A percentile compares a stretch with the other conserved stretches of the same genome.
These are phyloP conservation scores for Neurospora sp. DNA, from an alignment of 495 filamentous ascomycete genomes.

Conservation along the genomic window DNA sequence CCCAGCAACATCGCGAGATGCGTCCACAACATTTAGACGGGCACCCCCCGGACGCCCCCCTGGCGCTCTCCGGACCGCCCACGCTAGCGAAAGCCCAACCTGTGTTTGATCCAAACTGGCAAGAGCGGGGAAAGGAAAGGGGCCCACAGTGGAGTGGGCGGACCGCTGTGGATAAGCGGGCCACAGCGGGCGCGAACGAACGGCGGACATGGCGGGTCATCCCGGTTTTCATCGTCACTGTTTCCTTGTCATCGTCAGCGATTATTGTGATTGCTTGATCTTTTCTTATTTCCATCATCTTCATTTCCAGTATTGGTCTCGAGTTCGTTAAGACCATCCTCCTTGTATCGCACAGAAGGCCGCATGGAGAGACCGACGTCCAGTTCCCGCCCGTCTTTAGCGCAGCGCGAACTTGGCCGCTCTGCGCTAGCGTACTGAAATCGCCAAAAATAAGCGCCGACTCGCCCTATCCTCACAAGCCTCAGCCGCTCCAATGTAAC, in stretches of 20 bases:
- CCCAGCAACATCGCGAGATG: neutral
- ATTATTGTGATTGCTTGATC: too few relatives aligned
- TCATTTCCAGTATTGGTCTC: too few relatives aligned
- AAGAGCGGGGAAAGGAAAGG: neutral
- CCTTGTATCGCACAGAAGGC: too few relatives aligned
- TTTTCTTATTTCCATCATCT: too few relatives aligned
- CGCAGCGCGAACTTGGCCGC: too few relatives aligned
- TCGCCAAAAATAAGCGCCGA: neutral
- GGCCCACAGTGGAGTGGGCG: neutral
- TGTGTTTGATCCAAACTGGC: neutral
- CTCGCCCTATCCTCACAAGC: neutral
- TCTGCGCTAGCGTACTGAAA: neutral
- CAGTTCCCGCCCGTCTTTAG: too few relatives aligned
- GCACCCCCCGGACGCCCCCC: neutral
- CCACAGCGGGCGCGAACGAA: neutral
- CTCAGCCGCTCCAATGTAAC: neutral
- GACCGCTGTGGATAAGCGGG: neutral
- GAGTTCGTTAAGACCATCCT: too few relatives aligned
- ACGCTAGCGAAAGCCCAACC: neutral
- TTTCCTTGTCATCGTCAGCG: too few relatives aligned
- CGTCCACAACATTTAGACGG: neutral
- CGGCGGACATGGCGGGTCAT: neutral
- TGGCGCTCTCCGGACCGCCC: neutral
- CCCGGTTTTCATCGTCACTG: neutral
- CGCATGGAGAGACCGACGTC: too few relatives aligned